Evolutionary conservation across 1,139 yeast genomes (phyloP), one percentile per base, ranked within the genome.

Genomic region (Starmera stellimalicola): DNA sequence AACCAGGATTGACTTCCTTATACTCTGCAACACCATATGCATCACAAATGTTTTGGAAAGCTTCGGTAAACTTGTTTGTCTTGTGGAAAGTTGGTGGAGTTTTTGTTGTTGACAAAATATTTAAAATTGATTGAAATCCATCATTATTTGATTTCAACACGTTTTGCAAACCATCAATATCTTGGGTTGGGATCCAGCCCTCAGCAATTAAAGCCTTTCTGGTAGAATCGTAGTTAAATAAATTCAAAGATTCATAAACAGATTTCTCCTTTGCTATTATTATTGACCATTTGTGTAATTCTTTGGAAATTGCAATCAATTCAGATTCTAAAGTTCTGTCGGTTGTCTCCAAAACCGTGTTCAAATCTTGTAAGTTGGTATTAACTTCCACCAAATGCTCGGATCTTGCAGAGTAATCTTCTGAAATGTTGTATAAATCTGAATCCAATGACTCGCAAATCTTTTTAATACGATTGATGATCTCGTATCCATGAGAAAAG

Each of bases 11-110:
- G 25, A 91, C 93, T 57, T 91, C 99, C 52, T 84, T 87, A 59
- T 91, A 88, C 9, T 94, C 77, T 11, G 95, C 94, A 34, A 88
- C 70, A 46, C 97, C 98, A 53, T 91, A 91, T 6, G 95, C 95
- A 57, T 91, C 98, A 44, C 84, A 85, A 53, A 91, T 88, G 52
- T 73, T 72, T 61, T 91, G 99, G 67, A 84, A 93, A 0, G 95
- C 95, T 11, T 64, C 68, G 0, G 98, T 91, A 55, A 91, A 84
- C 59, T 91, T 93, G 60, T 91, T 91, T 9, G 94, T 82, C 44
- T 77, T 74, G 57, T 87, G 95, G 58, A 63, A 88, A 0, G 99
- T 93, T 20, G 99, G 99, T 2, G 98, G 97, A 0, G 83, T 74
- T 53, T 79, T 72, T 43, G 79, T 81, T 2, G 97, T 88, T 30